A percentile compares a stretch with the other conserved stretches of the same genome.
These are phyloP conservation scores for Cordyceps javanica DNA, from an alignment of 2,329 filamentous ascomycete species.

Conservation along the genomic window DNA sequence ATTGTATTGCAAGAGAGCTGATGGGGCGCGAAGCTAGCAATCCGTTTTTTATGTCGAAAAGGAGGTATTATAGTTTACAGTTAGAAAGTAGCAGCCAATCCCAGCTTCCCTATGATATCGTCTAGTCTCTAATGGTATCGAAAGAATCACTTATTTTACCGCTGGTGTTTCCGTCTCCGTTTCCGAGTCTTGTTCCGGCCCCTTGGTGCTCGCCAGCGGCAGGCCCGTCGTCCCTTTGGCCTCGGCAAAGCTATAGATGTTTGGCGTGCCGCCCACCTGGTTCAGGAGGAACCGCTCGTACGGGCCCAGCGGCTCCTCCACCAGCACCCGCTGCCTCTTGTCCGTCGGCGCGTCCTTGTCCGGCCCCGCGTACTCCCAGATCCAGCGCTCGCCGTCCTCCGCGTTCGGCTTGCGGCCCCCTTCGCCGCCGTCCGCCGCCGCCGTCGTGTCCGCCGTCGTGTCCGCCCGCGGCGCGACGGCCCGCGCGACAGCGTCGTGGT, in stretches of 20 bases:
- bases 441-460: background rate
- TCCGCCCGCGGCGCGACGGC: too few relatives aligned
- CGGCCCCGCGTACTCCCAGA: constrained; percentile 47
- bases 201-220: background rate
- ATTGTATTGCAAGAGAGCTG: too few relatives aligned
- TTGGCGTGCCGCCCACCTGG: constrained; percentile 37
- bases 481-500: constrained; percentile 19
- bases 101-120: too few relatives aligned
- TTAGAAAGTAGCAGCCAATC: too few relatives aligned
- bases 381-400: constrained; percentile 36
- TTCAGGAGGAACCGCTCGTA: constrained; percentile 45
- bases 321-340: constrained; percentile 35
- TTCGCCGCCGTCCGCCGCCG: background rate
- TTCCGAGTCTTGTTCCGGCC: background rate
- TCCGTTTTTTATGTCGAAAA: too few relatives aligned
- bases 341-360: constrained; percentile 34
- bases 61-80: too few relatives aligned
- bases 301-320: constrained; percentile 48
- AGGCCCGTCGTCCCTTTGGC: background rate
- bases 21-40: too few relatives aligned
- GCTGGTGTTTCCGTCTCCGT: background rate
- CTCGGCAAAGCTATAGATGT: constrained; percentile 38
- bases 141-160: background rate
- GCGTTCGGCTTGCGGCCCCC: constrained; percentile 17
- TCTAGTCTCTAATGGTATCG: too few relatives aligned